These are phyloP conservation scores for Nitzschia sp. DNA, from an alignment of 108 stramenopile genomes.

Conservation along the genomic window DNA sequence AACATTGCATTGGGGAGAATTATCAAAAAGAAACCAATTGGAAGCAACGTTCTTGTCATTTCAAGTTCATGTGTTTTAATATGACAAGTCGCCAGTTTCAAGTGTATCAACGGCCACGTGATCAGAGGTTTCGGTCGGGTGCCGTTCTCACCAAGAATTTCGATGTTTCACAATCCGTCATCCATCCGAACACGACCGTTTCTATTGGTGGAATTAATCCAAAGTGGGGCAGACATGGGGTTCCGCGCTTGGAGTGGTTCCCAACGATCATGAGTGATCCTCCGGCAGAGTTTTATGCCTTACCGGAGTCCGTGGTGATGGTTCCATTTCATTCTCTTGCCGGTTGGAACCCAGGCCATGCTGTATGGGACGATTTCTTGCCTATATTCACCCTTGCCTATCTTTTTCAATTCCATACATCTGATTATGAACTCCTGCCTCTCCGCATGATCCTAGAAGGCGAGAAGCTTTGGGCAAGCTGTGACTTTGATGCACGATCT, in stretches of 20 bases:
- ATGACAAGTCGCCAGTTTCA: constrained; percentile 24
- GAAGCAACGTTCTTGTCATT: constrained; percentile 46
- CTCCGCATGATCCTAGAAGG: not conserved
- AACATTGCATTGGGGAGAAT: constrained; percentile 43
- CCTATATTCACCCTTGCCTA: constrained; percentile 42
- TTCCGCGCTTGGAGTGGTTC: constrained; percentile 40
- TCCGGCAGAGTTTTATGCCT: constrained; percentile 27
- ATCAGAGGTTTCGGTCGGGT: not conserved
- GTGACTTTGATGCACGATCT: not conserved
- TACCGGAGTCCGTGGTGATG: constrained; percentile 37
- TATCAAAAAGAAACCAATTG: constrained; percentile 22
- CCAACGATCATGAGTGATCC: constrained; percentile 28
- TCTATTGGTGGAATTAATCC: constrained; percentile 58
- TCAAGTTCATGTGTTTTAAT: constrained; percentile 43
- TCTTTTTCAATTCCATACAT: constrained; percentile 36
- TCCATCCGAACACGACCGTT: constrained; percentile 10
- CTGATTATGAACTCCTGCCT: constrained; percentile 8
- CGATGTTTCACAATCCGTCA: not conserved
- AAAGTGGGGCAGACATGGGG: constrained; percentile 34
- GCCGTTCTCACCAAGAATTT: not conserved
- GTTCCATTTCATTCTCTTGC: constrained; percentile 55
- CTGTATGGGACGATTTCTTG: constrained; percentile 59
- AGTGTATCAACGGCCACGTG: constrained; percentile 24
- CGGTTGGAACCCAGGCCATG: constrained; percentile 37
- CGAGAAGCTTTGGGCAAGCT: constrained; percentile 19